A percentile compares a stretch with the other conserved stretches of the same genome.
Conservation (phyloP, 352 stramenopile genomes). For the Globisporangium takayamanum region DNA sequence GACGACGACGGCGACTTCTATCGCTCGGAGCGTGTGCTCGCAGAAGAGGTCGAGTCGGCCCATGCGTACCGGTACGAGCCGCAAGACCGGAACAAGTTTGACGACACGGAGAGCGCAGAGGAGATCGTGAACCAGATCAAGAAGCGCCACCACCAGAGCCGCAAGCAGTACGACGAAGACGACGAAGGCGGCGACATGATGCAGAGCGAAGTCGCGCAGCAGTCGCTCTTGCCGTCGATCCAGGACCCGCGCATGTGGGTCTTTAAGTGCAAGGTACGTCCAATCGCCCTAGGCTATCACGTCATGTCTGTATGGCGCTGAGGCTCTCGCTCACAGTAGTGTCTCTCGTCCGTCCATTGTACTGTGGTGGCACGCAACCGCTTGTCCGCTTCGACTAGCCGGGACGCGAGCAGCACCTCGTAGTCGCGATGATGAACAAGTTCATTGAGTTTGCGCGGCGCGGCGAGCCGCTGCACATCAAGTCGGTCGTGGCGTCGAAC, state of each 20-base stretch:
- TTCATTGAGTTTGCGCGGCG: constrained; percentile 80
- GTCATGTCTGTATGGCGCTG: background rate
- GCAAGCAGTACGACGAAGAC: constrained; percentile 79
- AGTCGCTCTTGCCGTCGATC: constrained; percentile 84
- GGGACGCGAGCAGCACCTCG: constrained; percentile 80
- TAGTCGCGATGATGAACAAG: constrained; percentile 88
- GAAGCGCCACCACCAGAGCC: constrained; percentile 83
- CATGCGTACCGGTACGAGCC: constrained; percentile 72
- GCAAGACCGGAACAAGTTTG: constrained; percentile 61
- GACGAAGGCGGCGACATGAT: constrained; percentile 78
- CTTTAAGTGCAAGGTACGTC: constrained; percentile 82
- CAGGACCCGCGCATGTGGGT: constrained; percentile 88
- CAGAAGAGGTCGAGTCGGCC: constrained; percentile 62
- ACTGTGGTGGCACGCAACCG: too few relatives aligned
- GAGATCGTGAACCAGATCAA: constrained; percentile 86
- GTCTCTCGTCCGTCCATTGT: background rate
- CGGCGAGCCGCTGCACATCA: constrained; percentile 80
- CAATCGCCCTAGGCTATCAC: background rate
- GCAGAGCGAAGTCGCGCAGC: constrained; percentile 83
- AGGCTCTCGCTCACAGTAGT: background rate
- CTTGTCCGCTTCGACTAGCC: constrained; percentile 17
- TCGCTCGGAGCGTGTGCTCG: constrained; percentile 63
- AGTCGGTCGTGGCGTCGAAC: constrained; percentile 82
- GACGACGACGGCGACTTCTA: constrained; percentile 78
- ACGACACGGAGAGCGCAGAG: constrained; percentile 78